phyloP scores from a whole-genome alignment of 1,284 basidiomycete species.

The Dichomitus squalens region DNA sequence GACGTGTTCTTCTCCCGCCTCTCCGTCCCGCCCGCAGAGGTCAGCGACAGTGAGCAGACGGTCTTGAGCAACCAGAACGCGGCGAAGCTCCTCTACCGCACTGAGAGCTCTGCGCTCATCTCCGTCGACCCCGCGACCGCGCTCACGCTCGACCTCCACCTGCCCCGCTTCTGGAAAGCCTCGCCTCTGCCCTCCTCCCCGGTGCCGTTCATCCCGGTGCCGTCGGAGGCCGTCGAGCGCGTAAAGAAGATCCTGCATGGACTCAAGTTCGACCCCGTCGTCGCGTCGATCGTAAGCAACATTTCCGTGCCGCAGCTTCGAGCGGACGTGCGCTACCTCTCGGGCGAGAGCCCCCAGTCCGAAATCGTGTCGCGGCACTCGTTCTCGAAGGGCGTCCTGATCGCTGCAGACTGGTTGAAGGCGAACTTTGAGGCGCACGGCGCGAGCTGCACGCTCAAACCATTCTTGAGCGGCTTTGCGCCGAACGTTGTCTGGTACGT shows the following conservation, averaged over 20 bases:
- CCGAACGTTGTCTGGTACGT: conserved; percentile 83
- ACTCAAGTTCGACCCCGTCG: conserved; percentile 58
- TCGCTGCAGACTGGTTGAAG: conserved; percentile 80
- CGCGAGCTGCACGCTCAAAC: conserved; percentile 66
- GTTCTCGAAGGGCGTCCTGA: conserved; percentile 67
- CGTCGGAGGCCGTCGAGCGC: conserved; percentile 47
- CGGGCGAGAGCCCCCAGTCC: conserved; percentile 73
- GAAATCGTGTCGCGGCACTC: conserved; percentile 77
- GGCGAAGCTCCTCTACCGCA: conserved; percentile 43
- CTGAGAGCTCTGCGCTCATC: conserved; percentile 46
- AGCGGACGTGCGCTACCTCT: conserved; percentile 76
- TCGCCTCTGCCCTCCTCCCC: conserved; percentile 52
- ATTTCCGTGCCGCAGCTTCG: conserved; percentile 66
- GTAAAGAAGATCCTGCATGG: conserved; percentile 50
- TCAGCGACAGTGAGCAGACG: conserved; percentile 22
- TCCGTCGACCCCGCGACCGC: conserved; percentile 42
- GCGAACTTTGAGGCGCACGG: conserved; percentile 71
- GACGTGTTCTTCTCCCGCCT: conserved; percentile 33
- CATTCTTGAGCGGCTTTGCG: conserved; percentile 72
- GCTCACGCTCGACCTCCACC: conserved; percentile 45
- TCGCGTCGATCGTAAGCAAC: conserved; percentile 64
- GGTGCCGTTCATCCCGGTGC: conserved; percentile 52
- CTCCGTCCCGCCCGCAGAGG: conserved; percentile 26
- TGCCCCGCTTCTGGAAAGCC: conserved; percentile 67
- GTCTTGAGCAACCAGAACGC: conserved; percentile 29